Evolutionary conservation across 106 monocot genomes (phyloP).

Genomic region (Acorus gramineus): DNA sequence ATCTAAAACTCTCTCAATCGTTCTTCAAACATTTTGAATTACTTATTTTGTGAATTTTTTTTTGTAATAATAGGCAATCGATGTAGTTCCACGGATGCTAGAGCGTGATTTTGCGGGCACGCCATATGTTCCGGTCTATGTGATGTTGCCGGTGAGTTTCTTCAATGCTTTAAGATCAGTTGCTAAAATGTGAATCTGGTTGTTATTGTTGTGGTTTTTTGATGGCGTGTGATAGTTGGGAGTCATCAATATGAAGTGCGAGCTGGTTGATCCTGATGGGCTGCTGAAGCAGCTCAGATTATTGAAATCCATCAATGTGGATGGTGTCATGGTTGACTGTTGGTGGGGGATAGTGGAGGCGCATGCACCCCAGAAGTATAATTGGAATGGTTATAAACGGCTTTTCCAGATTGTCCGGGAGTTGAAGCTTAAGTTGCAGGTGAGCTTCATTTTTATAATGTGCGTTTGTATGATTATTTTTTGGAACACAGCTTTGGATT

Average conservation of each 20-base stretch:
- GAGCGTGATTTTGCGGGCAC: constrained; percentile 92
- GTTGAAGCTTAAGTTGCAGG: constrained; percentile 85
- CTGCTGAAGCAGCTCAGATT: constrained; percentile 40
- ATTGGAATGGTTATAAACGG: constrained; percentile 79
- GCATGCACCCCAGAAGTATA: constrained; percentile 57
- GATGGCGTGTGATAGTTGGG: constrained; percentile 41
- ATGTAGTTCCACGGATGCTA: constrained; percentile 23
- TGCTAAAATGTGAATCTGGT: not conserved
- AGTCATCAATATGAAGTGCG: constrained; percentile 61
- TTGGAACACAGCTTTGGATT: no score
- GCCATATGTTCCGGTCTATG: constrained; percentile 76
- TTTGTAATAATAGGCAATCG: constrained; percentile 23
- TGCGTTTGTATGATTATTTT: no score
- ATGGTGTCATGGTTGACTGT: constrained; percentile 91
- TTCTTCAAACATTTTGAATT: not conserved
- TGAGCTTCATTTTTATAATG: constrained; percentile 5
- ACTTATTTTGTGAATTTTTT: not conserved
- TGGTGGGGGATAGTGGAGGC: constrained; percentile 99
- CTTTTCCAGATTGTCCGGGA: constrained; percentile 71
- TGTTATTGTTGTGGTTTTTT: not conserved
- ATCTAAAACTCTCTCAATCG: no score
- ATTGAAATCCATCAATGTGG: constrained; percentile 66
- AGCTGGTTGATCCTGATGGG: constrained; percentile 69
- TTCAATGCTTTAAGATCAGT: not conserved
- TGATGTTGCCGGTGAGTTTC: constrained; percentile 78